Conservation (phyloP, 352 stramenopile species). For the Pythium plurisporium region DNA sequence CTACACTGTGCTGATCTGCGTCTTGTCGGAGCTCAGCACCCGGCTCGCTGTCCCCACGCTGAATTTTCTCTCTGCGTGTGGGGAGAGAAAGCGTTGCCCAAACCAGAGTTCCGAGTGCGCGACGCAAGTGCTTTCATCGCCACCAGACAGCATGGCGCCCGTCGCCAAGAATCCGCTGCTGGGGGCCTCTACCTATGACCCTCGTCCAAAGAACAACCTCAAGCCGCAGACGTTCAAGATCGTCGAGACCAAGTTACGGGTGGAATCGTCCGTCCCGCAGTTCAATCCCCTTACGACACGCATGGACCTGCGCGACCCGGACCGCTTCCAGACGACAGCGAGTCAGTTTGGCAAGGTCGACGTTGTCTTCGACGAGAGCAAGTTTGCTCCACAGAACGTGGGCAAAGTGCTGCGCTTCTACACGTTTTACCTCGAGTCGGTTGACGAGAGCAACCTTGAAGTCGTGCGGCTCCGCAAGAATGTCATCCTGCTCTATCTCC, state of each 20-base stretch:
- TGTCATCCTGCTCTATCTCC: constrained; percentile 77
- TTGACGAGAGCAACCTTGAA: constrained; percentile 82
- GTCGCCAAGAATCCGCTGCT: constrained; percentile 71
- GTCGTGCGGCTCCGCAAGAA: constrained; percentile 67
- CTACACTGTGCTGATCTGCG: background rate
- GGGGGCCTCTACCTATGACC: constrained; percentile 68
- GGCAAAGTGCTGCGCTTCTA: constrained; percentile 81
- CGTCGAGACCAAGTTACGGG: constrained; percentile 44
- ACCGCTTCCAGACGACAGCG: constrained; percentile 56
- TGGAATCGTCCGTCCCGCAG: constrained; percentile 62
- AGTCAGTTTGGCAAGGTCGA: constrained; percentile 49
- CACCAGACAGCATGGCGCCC: constrained; percentile 31
- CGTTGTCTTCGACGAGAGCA: constrained; percentile 44
- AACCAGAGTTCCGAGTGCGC: background rate
- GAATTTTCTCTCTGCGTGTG: background rate
- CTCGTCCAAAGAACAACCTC: constrained; percentile 51
- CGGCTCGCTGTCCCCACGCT: background rate
- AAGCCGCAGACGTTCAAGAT: constrained; percentile 84
- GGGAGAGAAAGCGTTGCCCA: background rate
- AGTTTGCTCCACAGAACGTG: constrained; percentile 77
- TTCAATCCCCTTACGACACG: constrained; percentile 56
- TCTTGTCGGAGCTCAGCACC: constrained; percentile 1
- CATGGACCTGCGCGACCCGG: constrained; percentile 47
- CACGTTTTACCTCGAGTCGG: constrained; percentile 77
- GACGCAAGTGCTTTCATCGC: background rate